These are phyloP conservation scores for Thozetella sp. DNA, from an alignment of 495 filamentous ascomycete species.

Conservation along the genomic window DNA sequence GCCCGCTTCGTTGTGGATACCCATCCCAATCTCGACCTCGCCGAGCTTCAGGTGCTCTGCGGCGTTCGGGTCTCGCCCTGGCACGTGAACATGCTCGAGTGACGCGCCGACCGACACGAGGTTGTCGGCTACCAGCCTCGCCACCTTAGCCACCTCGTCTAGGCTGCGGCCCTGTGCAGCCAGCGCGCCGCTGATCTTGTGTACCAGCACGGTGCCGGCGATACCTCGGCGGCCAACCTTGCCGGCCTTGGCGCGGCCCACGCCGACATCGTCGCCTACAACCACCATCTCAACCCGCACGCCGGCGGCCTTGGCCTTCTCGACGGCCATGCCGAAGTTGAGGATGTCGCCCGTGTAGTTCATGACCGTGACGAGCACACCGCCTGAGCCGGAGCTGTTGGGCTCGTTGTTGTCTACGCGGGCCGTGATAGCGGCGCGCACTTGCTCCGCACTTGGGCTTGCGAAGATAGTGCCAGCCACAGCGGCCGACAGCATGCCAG, in stretches of 20 bases:
- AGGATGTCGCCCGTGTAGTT: conserved; percentile 84
- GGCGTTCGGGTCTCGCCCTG: conserved; percentile 59
- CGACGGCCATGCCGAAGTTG: conserved; percentile 93
- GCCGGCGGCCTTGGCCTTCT: conserved; percentile 85
- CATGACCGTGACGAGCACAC: conserved; percentile 73
- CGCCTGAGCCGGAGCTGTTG: conserved; percentile 24
- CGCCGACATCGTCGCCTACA: conserved; percentile 94
- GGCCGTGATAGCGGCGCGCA: conserved; percentile 73
- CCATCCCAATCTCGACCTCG: conserved; percentile 96
- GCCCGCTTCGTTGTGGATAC: conserved; percentile 96
- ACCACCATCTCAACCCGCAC: conserved; percentile 88
- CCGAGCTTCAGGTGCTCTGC: conserved; percentile 60
- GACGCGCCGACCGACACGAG: conserved; percentile 85
- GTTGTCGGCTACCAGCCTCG: conserved; percentile 72
- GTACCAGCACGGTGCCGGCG: conserved; percentile 84
- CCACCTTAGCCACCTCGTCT: conserved; percentile 72
- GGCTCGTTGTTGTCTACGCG: conserved; percentile 64
- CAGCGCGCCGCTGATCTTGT: conserved; percentile 87
- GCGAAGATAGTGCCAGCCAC: conserved; percentile 96
- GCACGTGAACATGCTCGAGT: conserved; percentile 89
- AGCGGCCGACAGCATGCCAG: conserved; percentile 79
- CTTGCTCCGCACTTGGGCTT: conserved; percentile 82
- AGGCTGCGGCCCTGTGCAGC: conserved; percentile 68
- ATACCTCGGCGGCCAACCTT: conserved; percentile 93
- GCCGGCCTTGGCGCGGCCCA: conserved; percentile 78